A percentile compares a stretch with the other conserved stretches of the same genome.
phyloP scores from a whole-genome alignment of 371 early-diverging fungal species.

The Haplosporangium sp. region DNA sequence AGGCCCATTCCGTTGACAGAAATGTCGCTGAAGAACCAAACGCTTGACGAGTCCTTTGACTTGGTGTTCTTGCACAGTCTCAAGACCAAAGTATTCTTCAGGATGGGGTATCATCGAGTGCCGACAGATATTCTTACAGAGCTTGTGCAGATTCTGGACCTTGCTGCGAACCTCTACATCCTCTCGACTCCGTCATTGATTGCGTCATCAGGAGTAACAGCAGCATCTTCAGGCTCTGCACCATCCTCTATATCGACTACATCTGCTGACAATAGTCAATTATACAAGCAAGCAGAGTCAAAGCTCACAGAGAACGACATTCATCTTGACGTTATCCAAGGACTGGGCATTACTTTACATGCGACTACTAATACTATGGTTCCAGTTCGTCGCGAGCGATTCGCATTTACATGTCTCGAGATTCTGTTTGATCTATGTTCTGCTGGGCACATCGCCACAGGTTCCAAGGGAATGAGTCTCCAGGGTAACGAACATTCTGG shows the following conservation, averaged over 20 bases:
- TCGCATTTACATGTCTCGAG: conserved; percentile 76
- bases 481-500: too few relatives aligned
- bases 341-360: conserved; percentile 44
- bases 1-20: conserved; percentile 64
- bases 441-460: background rate
- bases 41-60: conserved; percentile 84
- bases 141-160: conserved; percentile 71
- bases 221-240: background rate
- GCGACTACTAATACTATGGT: conserved; percentile 68
- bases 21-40: conserved; percentile 74
- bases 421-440: conserved; percentile 77
- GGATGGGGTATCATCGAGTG: conserved; percentile 76
- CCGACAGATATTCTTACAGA: conserved; percentile 67
- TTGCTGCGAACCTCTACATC: conserved; percentile 54
- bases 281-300: background rate
- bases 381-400: conserved; percentile 75
- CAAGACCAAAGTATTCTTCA: conserved; percentile 73
- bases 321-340: conserved; percentile 32
- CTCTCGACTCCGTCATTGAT: conserved; percentile 19
- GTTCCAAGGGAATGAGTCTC: too few relatives aligned
- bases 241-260: background rate
- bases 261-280: background rate
- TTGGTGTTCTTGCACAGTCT: conserved; percentile 73
- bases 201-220: background rate
- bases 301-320: conserved; percentile 5